Percentiles rank a stretch among this genome's conserved stretches.
Evolutionary conservation across 2,329 filamentous ascomycete genomes (phyloP).

Genomic region (Verticillium tricorpus): DNA sequence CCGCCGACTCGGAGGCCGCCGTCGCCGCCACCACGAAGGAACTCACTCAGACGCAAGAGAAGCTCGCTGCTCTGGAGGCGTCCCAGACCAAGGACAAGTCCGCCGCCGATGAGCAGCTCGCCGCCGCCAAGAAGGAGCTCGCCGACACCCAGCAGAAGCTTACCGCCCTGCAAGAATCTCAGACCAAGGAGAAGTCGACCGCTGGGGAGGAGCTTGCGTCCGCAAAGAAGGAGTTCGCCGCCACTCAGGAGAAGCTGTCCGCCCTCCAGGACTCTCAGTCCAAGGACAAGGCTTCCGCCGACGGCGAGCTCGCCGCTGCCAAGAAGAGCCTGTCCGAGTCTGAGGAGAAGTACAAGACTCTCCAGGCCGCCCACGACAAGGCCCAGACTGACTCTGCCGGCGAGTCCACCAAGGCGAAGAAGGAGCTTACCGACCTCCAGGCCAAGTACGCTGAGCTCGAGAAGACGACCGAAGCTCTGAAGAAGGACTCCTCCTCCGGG

Average conservation of each 20-base stretch:
- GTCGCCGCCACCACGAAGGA: conserved; percentile 25
- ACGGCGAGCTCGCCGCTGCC: conserved; percentile 7
- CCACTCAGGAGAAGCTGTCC: conserved; percentile 20
- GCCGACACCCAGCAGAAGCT: conserved; percentile 23
- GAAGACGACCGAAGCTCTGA: conserved; percentile 18
- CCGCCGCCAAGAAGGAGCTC: conserved; percentile 21
- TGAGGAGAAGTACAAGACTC: conserved; percentile 16
- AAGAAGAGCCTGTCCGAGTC: conserved; percentile 13
- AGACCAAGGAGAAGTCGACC: conserved; percentile 17
- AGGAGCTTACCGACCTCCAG: conserved; percentile 20
- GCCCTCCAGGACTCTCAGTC: conserved; percentile 3
- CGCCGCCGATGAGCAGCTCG: conserved; percentile 19
- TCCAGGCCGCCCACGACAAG: conserved; percentile 17
- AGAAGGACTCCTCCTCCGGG: conserved; percentile 7
- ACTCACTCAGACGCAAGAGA: conserved; percentile 20
- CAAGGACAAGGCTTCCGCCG: conserved; percentile 11
- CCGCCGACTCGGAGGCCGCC: conserved; percentile 20
- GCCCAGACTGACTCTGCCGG: conserved; percentile 25
- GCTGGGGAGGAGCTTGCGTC: conserved; percentile 23
- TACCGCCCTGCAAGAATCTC: conserved; percentile 15
- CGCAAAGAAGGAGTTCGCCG: conserved; percentile 19
- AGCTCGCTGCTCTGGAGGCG: conserved; percentile 23
- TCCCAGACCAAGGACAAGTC: conserved; percentile 19
- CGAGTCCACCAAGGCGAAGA: conserved; percentile 22
- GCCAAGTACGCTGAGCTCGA: conserved; percentile 11